Evolutionary conservation across 2,329 filamentous ascomycete genomes (phyloP), one percentile per base, ranked within the genome.

Genomic region (Dothideomycetidae sp.): DNA sequence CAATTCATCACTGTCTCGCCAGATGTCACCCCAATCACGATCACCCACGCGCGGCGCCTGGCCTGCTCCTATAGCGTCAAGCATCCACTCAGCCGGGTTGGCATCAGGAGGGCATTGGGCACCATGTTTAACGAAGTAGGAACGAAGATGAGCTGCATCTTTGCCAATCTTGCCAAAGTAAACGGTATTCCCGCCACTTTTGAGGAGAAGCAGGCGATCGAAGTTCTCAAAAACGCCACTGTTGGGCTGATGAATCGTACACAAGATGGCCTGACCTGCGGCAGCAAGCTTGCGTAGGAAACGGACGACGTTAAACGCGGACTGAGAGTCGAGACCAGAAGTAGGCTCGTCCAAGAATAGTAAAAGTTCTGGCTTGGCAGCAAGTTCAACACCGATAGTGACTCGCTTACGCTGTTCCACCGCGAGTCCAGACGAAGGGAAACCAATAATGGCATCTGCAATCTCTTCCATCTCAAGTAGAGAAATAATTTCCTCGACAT

Each of bases 11-110:
- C 77, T 82, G 12, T 79, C 75, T 2, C 63, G 65, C 82, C 82
- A 92, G 41, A 86, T 71, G 44, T 86, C 79, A 9, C 72, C 77
- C 82, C 82, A 90, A 58, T 90, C 81, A 31, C 70, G 70, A 53
- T 75, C 68, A 17, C 81, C 81, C 31, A 86, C 71, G 3, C 80
- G 77, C 12, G 80, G 71, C 9, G 73, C 62, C 45, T 76, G 78
- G 9, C 81, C 81, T 15, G 81, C 81, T 37, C 82, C 81, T 28
- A 88, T 78, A 4, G 80, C 81, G 52, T 90, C 82, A 5, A 92
- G 73, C 81, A 90, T 88, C 59, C 80, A 90, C 61, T 90, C 80
- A 1, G 71, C 70, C 4, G 67, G 60, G 46, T 73, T 73, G 10
- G 66, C 67, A 42, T 66, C 57, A 2, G 62, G 52, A 13, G 70